Conservation (phyloP, 2,329 filamentous ascomycete genomes). For the Ciborinia camelliae region DNA sequence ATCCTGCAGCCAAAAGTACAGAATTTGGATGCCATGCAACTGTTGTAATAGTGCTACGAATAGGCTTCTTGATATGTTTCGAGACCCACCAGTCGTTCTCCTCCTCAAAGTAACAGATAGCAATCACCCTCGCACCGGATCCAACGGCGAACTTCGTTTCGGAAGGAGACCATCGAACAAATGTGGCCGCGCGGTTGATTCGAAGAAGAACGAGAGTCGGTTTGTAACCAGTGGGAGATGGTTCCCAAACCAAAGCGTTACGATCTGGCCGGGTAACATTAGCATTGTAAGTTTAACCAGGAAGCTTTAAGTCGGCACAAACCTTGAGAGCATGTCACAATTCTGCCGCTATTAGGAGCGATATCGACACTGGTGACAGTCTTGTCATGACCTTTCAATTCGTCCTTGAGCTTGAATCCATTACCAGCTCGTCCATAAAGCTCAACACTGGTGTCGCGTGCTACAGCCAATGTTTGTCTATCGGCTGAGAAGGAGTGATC, state of each 20-base stretch:
- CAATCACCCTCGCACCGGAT: slow-evolving; percentile 91
- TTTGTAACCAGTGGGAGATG: slow-evolving; percentile 88
- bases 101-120: slow-evolving; percentile 97
- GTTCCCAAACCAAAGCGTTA: slow-evolving; percentile 98
- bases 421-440: slow-evolving; percentile 73
- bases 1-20: slow-evolving; percentile 88
- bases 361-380: slow-evolving; percentile 95
- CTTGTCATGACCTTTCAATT: slow-evolving; percentile 96
- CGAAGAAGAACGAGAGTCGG: slow-evolving; percentile 94
- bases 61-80: slow-evolving; percentile 98
- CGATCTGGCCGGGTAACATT: slow-evolving; percentile 59
- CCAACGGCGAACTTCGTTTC: slow-evolving; percentile 98
- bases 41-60: slow-evolving; percentile 92
- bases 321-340: slow-evolving; percentile 98
- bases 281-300: background rate
- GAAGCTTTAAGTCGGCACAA: slow-evolving; percentile 27
- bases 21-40: slow-evolving; percentile 98
- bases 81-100: slow-evolving; percentile 99
- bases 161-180: slow-evolving; percentile 93
- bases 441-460: slow-evolving; percentile 85
- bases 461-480: slow-evolving; percentile 81
- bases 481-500: slow-evolving; percentile 98
- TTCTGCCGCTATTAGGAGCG: slow-evolving; percentile 82
- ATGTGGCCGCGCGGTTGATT: slow-evolving; percentile 94
- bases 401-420: slow-evolving; percentile 80